Evolutionary conservation across 352 stramenopile species (phyloP).

Genomic region (Globisporangium cylindrosporum): DNA sequence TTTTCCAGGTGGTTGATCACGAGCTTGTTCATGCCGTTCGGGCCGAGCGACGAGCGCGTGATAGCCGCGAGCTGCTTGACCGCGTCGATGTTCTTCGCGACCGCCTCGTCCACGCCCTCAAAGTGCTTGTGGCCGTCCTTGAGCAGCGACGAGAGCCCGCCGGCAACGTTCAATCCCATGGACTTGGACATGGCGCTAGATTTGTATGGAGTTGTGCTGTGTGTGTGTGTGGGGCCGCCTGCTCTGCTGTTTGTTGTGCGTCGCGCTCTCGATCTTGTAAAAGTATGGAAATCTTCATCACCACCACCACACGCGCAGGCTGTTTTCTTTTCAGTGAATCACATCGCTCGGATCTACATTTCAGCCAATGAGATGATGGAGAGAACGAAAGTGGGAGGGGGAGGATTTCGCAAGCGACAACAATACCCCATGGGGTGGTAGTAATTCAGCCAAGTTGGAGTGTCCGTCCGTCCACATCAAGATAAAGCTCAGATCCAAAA

Average conservation of each 20-base stretch:
- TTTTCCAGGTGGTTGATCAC: conserved; percentile 99
- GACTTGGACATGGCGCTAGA: conserved; percentile 76
- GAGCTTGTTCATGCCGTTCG: conserved; percentile 99
- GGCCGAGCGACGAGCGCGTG: conserved; percentile 96
- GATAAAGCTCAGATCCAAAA: background rate
- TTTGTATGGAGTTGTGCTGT: background rate
- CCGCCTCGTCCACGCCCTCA: conserved; percentile 93
- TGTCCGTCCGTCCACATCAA: background rate
- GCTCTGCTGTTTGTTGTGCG: background rate
- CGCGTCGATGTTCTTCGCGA: conserved; percentile 98
- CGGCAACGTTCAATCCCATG: conserved; percentile 95
- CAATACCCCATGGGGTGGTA: background rate
- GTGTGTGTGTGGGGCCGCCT: background rate
- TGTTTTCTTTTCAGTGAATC: background rate
- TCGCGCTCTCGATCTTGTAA: conserved; percentile 5
- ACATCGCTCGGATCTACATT: background rate
- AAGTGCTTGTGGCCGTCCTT: conserved; percentile 98
- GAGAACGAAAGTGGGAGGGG: background rate
- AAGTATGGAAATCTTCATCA: conserved; percentile 15
- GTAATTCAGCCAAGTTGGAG: background rate
- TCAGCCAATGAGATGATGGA: background rate
- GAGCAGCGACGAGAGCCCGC: conserved; percentile 95
- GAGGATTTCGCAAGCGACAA: background rate
- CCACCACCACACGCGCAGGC: conserved; percentile 15
- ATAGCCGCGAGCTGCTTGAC: conserved; percentile 98